Conservation (phyloP, 164 flowering plant genomes). For the Dillenia turbinata region DNA sequence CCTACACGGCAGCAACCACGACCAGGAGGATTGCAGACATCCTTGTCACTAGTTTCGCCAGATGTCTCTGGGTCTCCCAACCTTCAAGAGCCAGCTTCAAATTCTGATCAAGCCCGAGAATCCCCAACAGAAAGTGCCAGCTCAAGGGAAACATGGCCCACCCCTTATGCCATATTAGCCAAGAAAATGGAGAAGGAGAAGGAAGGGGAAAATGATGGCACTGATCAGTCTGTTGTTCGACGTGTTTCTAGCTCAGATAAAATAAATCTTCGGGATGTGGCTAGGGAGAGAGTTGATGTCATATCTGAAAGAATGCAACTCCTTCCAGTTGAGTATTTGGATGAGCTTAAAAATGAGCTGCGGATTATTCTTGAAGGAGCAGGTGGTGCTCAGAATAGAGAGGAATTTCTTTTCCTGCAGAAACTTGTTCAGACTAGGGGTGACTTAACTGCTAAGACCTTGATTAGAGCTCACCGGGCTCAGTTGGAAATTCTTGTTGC, state of each 20-base stretch:
- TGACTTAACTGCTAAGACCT: constrained; percentile 68
- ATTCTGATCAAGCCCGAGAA: constrained; percentile 60
- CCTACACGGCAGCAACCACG: constrained; percentile 36
- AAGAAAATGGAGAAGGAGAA: constrained; percentile 66
- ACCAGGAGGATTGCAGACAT: constrained; percentile 26
- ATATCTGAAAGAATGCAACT: constrained; percentile 64
- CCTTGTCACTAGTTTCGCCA: constrained; percentile 26
- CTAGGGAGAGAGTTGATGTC: constrained; percentile 71
- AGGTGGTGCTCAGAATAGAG: constrained; percentile 79
- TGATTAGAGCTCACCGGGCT: constrained; percentile 66
- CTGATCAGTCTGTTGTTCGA: constrained; percentile 67
- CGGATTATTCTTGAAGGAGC: constrained; percentile 78
- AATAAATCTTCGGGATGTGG: constrained; percentile 65
- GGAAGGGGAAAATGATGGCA: constrained; percentile 46
- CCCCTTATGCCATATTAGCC: constrained; percentile 39
- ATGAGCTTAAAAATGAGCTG: constrained; percentile 70
- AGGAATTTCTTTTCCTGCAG: constrained; percentile 73
- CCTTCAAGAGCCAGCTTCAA: constrained; percentile 54
- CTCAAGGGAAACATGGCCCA: constrained; percentile 87
- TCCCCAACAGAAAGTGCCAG: constrained; percentile 97
- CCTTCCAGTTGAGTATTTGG: constrained; percentile 70
- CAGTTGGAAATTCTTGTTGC: constrained; percentile 93
- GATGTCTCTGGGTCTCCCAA: constrained; percentile 28
- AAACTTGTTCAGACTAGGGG: constrained; percentile 67
- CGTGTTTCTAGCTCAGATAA: constrained; percentile 63